Evolutionary conservation across 768 basidiomycete species (phyloP).

Genomic region (Paxillus ammoniavirescens): DNA sequence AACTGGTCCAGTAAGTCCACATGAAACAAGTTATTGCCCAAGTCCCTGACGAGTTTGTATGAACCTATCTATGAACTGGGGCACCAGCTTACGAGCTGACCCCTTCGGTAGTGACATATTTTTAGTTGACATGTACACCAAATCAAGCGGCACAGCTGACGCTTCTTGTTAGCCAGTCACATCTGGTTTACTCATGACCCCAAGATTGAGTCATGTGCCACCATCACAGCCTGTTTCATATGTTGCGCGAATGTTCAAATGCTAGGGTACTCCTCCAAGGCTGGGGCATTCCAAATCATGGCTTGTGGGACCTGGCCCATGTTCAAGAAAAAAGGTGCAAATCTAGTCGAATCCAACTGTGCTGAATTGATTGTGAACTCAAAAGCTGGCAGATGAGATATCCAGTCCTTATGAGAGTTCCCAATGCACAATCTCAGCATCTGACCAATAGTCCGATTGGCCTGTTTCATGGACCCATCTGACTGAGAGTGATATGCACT

Average conservation of each 20-base stretch:
- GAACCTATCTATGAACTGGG: slow-evolving; percentile 39
- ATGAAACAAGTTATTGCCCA: slow-evolving; percentile 13
- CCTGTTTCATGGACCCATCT: no score
- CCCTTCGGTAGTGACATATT: slow-evolving; percentile 30
- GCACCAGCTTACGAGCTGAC: slow-evolving; percentile 30
- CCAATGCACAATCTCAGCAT: no score
- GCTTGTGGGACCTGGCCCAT: slow-evolving; percentile 2
- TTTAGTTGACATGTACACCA: slow-evolving; percentile 26
- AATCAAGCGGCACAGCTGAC: slow-evolving; percentile 23
- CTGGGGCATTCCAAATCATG: slow-evolving; percentile 17
- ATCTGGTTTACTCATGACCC: slow-evolving; percentile 34
- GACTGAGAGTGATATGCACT: no score
- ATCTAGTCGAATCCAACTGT: slow-evolving; percentile 17
- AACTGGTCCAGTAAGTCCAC: slow-evolving; percentile 29
- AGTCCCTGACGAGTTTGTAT: slow-evolving; percentile 17
- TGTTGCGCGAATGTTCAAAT: slow-evolving; percentile 25
- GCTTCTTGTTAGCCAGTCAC: slow-evolving; percentile 22
- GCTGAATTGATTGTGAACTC: slow-evolving; percentile 25
- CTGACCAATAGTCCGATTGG: no score
- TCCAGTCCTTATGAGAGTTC: no score
- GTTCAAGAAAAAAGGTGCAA: slow-evolving; percentile 16
- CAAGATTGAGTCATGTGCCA: slow-evolving; percentile 32
- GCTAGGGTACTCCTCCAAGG: slow-evolving; percentile 22
- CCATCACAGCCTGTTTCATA: slow-evolving; percentile 29
- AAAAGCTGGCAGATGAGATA: not conserved